Evolutionary conservation across 2,329 filamentous ascomycete species (phyloP).

Genomic region (Mariannaea elegans): DNA sequence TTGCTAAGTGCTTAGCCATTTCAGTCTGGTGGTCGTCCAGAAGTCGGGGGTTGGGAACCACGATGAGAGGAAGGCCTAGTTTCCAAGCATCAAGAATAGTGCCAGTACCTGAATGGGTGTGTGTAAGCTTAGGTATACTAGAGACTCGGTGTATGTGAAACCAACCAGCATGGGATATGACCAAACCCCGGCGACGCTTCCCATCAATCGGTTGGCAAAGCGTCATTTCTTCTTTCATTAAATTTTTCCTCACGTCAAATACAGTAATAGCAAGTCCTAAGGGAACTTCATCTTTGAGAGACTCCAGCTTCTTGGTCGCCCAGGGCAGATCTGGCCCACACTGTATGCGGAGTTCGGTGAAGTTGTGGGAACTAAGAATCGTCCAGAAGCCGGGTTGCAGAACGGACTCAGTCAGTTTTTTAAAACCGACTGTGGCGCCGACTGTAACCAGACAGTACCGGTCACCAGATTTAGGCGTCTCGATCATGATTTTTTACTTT

Average conservation of each 20-base stretch:
- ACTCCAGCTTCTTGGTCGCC: constrained; percentile 39
- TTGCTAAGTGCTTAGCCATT: constrained; percentile 78
- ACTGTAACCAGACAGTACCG: constrained; percentile 83
- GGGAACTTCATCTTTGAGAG: constrained; percentile 37
- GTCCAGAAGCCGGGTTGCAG: constrained; percentile 70
- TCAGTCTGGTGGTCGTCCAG: constrained; percentile 93
- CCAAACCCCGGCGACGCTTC: constrained; percentile 68
- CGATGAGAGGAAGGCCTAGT: constrained; percentile 78
- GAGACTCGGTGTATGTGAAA: constrained; percentile 9
- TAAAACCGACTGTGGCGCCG: constrained; percentile 89
- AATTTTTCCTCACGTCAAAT: constrained; percentile 46
- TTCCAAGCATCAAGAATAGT: constrained; percentile 86
- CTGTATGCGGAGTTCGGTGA: constrained; percentile 80
- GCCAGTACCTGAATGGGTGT: constrained; percentile 73
- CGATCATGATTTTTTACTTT: constrained; percentile 14
- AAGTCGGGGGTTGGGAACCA: constrained; percentile 85
- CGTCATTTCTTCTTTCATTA: constrained; percentile 60
- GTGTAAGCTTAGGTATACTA: constrained; percentile 18
- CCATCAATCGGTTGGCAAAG: constrained; percentile 58
- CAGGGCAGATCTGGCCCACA: constrained; percentile 73
- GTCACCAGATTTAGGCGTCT: constrained; percentile 16
- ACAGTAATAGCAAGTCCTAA: constrained; percentile 38
- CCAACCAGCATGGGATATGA: constrained; percentile 90
- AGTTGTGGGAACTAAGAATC: constrained; percentile 66
- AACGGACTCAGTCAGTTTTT: constrained; percentile 72